Conservation (phyloP, 306 rosid genomes). For the Acmispon strigosus region DNA sequence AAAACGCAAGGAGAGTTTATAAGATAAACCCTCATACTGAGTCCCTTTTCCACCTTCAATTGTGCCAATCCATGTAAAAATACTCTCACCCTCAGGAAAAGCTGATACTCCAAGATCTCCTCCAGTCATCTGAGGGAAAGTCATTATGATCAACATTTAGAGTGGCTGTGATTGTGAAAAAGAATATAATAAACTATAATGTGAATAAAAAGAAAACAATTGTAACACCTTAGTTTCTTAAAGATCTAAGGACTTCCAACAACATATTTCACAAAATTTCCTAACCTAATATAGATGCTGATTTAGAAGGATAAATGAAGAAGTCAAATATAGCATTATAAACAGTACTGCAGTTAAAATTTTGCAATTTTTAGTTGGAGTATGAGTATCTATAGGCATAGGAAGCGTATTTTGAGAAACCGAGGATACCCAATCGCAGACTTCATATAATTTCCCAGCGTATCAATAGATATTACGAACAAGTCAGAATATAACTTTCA, state of each 20-base stretch:
- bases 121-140: constrained; percentile 64
- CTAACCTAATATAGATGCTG: background rate
- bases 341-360: no score
- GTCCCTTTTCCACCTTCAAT: constrained; percentile 98
- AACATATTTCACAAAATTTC: background rate
- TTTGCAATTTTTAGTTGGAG: no score
- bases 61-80: constrained; percentile 92
- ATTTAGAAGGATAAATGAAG: no score
- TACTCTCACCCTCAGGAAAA: constrained; percentile 85
- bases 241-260: background rate
- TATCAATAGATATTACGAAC: no score
- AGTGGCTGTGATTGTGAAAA: background rate
- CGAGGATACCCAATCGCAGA: no score
- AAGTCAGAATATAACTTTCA: no score
- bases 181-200: background rate
- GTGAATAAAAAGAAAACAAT: background rate
- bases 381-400: no score
- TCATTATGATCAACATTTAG: background rate
- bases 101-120: constrained; percentile 97
- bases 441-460: no score
- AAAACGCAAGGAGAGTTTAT: constrained; percentile 83
- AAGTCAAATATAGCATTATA: no score
- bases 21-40: constrained; percentile 77
- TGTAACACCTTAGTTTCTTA: background rate
- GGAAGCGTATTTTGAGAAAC: no score